phyloP scores from a whole-genome alignment of 305 asterid species.

The Fraxinus platypoda region DNA sequence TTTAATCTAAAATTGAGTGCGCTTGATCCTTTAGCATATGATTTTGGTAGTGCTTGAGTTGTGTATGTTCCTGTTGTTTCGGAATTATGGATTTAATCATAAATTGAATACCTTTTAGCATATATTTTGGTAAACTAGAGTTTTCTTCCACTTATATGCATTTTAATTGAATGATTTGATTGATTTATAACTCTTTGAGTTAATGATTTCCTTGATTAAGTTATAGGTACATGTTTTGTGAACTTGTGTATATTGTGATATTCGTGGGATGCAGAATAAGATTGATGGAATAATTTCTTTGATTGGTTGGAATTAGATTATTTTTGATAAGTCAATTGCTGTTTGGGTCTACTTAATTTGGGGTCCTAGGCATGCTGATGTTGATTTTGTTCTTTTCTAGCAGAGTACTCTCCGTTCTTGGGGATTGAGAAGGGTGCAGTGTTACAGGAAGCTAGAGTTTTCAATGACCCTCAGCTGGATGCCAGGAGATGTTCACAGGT shows the following conservation, averaged over 20 bases:
- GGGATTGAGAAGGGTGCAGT: constrained; percentile 99
- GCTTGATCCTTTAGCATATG: background rate
- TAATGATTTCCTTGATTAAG: background rate
- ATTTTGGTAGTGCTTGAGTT: background rate
- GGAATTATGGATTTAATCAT: background rate
- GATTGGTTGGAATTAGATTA: background rate
- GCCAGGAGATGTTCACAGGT: constrained; percentile 94
- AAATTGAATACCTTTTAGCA: background rate
- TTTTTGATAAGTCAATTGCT: constrained; percentile 3
- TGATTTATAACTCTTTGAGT: background rate
- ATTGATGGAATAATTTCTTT: background rate
- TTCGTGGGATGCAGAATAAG: background rate
- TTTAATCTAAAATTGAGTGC: background rate
- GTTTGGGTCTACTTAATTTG: constrained; percentile 6
- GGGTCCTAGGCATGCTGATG: constrained; percentile 2
- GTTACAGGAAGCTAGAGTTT: constrained; percentile 92
- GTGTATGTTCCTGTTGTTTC: background rate
- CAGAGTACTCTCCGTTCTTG: constrained; percentile 77
- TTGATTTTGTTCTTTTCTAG: constrained; percentile 31
- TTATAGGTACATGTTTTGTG: constrained; percentile 6
- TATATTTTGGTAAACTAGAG: background rate
- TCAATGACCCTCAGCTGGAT: constrained; percentile 93
- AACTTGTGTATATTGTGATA: background rate
- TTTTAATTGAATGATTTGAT: background rate
- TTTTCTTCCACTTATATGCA: background rate